phyloP scores from a whole-genome alignment of 1,284 basidiomycete genomes.

The Ganoderma lucidum region DNA sequence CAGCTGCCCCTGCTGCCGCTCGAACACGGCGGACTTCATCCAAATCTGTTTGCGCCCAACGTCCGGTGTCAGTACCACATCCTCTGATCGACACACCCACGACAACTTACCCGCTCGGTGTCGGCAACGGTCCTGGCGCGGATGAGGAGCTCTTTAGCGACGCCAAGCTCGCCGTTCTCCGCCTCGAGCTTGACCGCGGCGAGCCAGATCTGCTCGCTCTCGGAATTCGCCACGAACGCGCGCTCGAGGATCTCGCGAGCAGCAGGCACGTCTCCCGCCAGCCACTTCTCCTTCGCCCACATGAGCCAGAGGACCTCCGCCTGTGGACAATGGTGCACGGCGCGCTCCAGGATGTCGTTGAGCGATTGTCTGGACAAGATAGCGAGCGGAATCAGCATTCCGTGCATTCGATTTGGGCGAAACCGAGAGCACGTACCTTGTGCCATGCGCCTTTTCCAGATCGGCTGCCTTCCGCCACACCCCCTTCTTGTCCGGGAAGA shows the following conservation, averaged over 20 bases:
- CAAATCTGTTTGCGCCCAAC: slow-evolving; percentile 72
- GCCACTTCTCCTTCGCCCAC: slow-evolving; percentile 96
- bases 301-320: slow-evolving; percentile 98
- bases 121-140: slow-evolving; percentile 91
- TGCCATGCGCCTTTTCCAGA: slow-evolving; percentile 91
- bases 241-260: slow-evolving; percentile 88
- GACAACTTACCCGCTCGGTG: slow-evolving; percentile 79
- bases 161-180: slow-evolving; percentile 89
- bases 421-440: slow-evolving; percentile 55
- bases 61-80: slow-evolving; percentile 18
- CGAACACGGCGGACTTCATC: slow-evolving; percentile 98
- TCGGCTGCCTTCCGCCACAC: slow-evolving; percentile 94
- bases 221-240: slow-evolving; percentile 95
- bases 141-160: slow-evolving; percentile 86
- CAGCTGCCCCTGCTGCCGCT: slow-evolving; percentile 85
- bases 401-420: slow-evolving; percentile 2
- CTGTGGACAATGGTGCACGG: slow-evolving; percentile 90
- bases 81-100: slow-evolving; percentile 8
- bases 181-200: slow-evolving; percentile 97
- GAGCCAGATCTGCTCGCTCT: slow-evolving; percentile 97
- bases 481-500: slow-evolving; percentile 85
- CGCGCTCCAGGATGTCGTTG: slow-evolving; percentile 83
- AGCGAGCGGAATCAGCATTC: neutral
- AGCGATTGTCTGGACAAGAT: slow-evolving; percentile 68
- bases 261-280: slow-evolving; percentile 86